Conservation (phyloP, 1,284 basidiomycete species). For the Bjerkandera adusta region DNA sequence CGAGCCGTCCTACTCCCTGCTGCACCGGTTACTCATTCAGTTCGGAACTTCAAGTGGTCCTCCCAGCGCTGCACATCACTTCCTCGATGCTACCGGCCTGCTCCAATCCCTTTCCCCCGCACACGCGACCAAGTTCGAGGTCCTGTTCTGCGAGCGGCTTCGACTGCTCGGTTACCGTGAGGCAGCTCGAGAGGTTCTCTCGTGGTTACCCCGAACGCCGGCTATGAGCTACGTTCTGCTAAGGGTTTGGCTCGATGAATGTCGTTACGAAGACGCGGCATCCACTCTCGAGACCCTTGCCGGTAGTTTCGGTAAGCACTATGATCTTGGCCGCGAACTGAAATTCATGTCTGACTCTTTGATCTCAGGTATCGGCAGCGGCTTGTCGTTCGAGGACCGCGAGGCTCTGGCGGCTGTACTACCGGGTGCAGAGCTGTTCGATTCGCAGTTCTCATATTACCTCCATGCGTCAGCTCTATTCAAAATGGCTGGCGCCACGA, state of each 20-base stretch:
- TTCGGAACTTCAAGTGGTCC: conserved; percentile 41
- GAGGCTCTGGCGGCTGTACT: conserved; percentile 63
- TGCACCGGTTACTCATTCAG: conserved; percentile 66
- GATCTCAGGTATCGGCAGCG: conserved; percentile 53
- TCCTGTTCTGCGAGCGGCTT: conserved; percentile 69
- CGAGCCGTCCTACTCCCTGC: conserved; percentile 62
- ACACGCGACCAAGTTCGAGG: conserved; percentile 63
- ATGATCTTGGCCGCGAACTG: too few relatives aligned
- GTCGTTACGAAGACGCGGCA: conserved; percentile 73
- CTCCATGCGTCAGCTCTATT: conserved; percentile 75
- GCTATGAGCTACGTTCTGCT: conserved; percentile 76
- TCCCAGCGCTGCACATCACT: conserved; percentile 61
- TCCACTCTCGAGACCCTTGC: conserved; percentile 73
- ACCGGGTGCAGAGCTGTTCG: conserved; percentile 53
- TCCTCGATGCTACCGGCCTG: conserved; percentile 63
- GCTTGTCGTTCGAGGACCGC: conserved; percentile 56
- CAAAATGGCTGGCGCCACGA: conserved; percentile 53
- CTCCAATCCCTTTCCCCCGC: conserved; percentile 64
- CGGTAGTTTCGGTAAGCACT: conserved; percentile 69
- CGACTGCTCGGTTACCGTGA: conserved; percentile 63
- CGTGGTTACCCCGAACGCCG: conserved; percentile 74
- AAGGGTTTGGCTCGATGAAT: conserved; percentile 66
- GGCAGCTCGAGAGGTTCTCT: conserved; percentile 62
- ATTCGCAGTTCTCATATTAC: conserved; percentile 74
- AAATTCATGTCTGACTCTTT: too few relatives aligned